Evolutionary conservation across 768 basidiomycete genomes (phyloP), one percentile per base, ranked within the genome.

Genomic region (Mycena alexandri): DNA sequence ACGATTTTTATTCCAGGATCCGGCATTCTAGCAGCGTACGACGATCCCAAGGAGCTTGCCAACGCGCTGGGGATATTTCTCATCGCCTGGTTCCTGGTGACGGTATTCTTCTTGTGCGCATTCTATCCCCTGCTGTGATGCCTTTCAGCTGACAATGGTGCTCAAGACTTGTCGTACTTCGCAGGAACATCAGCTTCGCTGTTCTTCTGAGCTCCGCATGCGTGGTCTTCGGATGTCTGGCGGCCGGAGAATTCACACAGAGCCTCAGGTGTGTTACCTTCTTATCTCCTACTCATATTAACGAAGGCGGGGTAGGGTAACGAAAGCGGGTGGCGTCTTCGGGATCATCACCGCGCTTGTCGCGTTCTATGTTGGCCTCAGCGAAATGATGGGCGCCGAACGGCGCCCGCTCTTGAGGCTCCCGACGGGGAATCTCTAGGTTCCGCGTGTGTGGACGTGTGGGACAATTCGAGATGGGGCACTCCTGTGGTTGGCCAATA

Each of bases 31-130:
- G 73, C 78, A 0, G 87, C 92, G 1, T 93, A 90, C 68, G 54
- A 71, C 0, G 69, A 74, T 12, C 65, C 66, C 3, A 22, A 66
- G 22, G 84, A 89, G 74, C 76, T 91, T n/a, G 53, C 71, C 9
- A 84, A 85, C 53, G 93, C 92, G 0, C 56, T 93, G 16, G 91
- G 90, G 0, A 85, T 93, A 63, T 93, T 87, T 73, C 83, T 93
- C 48, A 81, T 85, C 50, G 81, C 86, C 4, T 93, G 91, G 91
- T 83, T 87, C 72, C 80, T 92, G 72, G 70, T 93, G 65, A 91
- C 92, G 0, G 76, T 86, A 62, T 71, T 92, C 71, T 85, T 92
- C 73, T 72, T 90, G 90, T 90, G 61, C 72, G 89, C 6, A 29
- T 3, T 11, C 14, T 12, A 5, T 36, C 57, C 29, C 5, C 21